Evolutionary conservation across 352 stramenopile species (phyloP), one percentile per base, ranked within the genome.

Genomic region (Phytopythium boreale): DNA sequence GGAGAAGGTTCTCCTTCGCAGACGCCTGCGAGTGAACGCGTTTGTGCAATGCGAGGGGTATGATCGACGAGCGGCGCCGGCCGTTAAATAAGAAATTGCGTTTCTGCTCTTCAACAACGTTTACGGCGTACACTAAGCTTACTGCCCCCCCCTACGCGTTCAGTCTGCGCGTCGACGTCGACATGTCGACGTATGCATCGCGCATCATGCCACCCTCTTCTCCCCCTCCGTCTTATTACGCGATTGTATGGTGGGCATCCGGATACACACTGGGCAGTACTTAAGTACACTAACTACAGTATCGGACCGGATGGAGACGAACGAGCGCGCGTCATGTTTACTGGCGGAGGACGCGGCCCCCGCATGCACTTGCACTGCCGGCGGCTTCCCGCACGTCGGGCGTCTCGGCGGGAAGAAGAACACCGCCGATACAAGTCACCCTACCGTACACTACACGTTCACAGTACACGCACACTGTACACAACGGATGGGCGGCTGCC

Each of bases 161-260:
- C 37, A 43, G 14, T 43, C 1, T 8, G 39, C 2, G 39, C 2
- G 55, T 61, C 39, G 34, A 61, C 55, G 55, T 61, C 55, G 55
- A 61, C 55, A 61, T 26, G 34, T 61, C 55, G 27, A 44, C 27
- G 29, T 43, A 59, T 44, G 22, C 20, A 12, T 27, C 9, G 37
- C 29, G 29, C 29, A 34, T 34, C 29, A 34, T 34, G 29, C 29
- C 29, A 34, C 29, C 3, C 37, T 43, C 37, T 8, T 17, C 37
- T 43, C 11, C 4, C 7, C 11, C 39, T 46, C 15, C 39, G 15
- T 46, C 39, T n/a, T 46, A 46, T 46, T 17, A 43, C n/a, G 37
- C 5, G 2, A 12, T 17, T 43, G 37, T 17, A 43, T 43, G 10
- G 37, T 8, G 10, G n/a, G n/a, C n/a, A n/a, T n/a, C n/a, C n/a